A percentile compares a stretch with the other conserved stretches of the same genome.
Evolutionary conservation across 495 filamentous ascomycete genomes (phyloP).

Genomic region (Rhypophila decipiens): DNA sequence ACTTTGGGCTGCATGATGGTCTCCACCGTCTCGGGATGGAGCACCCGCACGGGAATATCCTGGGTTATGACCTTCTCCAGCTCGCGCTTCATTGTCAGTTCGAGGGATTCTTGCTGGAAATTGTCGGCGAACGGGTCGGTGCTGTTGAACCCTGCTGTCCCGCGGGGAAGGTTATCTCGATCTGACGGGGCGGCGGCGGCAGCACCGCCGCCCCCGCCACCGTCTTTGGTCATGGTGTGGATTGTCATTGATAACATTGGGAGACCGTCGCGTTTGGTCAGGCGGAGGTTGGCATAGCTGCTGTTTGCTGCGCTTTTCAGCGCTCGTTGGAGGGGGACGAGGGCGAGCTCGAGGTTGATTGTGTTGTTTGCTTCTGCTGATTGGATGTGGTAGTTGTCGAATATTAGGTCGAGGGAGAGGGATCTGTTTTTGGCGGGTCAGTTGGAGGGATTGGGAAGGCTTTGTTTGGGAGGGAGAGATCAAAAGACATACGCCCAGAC

Average conservation of each 20-base stretch:
- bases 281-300: conserved; percentile 69
- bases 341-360: conserved; percentile 92
- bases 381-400: conserved; percentile 81
- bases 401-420: conserved; percentile 69
- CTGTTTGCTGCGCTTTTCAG: conserved; percentile 76
- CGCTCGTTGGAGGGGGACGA: conserved; percentile 72
- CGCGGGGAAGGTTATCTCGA: conserved; percentile 5
- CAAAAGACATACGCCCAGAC: conserved; percentile 80
- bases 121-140: conserved; percentile 34
- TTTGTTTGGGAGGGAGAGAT: background rate
- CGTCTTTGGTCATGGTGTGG: conserved; percentile 50
- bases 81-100: conserved; percentile 47
- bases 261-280: conserved; percentile 84
- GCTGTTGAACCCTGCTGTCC: conserved; percentile 11
- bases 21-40: conserved; percentile 71
- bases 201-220: conserved; percentile 20
- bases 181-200: conserved; percentile 15
- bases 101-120: conserved; percentile 43
- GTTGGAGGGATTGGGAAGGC: background rate
- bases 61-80: conserved; percentile 90
- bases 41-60: conserved; percentile 86
- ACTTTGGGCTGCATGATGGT: conserved; percentile 84
- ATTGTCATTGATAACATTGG: conserved; percentile 85
- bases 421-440: conserved; percentile 32
- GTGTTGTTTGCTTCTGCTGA: conserved; percentile 72